Base-by-base conservation (phyloP, 352 stramenopile genomes). In the Globisporangium echinulatum region DNA sequence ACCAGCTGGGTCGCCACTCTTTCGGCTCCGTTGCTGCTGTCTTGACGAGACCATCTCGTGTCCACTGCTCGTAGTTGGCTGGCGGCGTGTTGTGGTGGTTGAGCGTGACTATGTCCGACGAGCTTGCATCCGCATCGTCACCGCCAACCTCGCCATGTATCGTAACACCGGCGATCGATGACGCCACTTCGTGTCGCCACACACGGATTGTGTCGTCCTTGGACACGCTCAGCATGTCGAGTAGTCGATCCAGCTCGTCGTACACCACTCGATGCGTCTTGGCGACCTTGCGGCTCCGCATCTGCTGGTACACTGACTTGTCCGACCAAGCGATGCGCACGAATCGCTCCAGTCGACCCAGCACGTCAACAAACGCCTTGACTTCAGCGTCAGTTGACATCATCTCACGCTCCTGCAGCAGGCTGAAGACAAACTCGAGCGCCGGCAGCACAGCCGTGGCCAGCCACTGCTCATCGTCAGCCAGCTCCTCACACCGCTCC, bases 401-500 rank as follows among this genome's bases (percentile, higher is more conserved):
- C 49, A 40, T 54, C 7, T 40, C 17, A 40, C 15, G 33, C 36
- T 38, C 4, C 39, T 54, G 49, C 13, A 54, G 49, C 17, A 37
- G 33, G 8, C 13, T 8, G 33, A 40, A 54, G 36, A 54, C 37
- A 19, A 40, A 42, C 25, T 19, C 6, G 8, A 54, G 25, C 1
- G 49, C 49, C 6, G 49, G 25, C 17, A 40, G 37, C 9, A 54
- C 49, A 8, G 38, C 39, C 10, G 10, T 6, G 14, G n/a, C 19
- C 19, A 54, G 38, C 49, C 49, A 54, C 49, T 54, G 19, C 9
- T 5, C 25, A 40, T 54, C n/a, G n/a, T n/a, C 49, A 40, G 49
- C 17, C 17, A 54, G 36, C 9, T 54, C 17, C 8, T 54, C n/a
- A 19, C 49, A 54, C n/a, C 37, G 33, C 14, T 7, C 10, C 33